Evolutionary conservation across 2,329 filamentous ascomycete genomes (phyloP), one percentile per base, ranked within the genome.

Genomic region (Podosphaera aphanis): DNA sequence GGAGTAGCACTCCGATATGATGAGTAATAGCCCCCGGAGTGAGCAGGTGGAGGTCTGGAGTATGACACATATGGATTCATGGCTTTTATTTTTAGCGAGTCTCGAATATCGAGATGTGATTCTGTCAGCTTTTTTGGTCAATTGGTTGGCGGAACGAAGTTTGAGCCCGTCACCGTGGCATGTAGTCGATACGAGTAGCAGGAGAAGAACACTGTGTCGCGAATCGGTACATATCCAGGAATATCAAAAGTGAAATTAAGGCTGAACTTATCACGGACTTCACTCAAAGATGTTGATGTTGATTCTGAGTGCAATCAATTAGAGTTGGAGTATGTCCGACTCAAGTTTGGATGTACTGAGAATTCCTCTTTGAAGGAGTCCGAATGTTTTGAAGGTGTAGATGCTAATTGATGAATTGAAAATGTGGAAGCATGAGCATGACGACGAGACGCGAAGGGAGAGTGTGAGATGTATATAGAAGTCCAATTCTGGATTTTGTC

Each of bases 161-260:
- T 13, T 13, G 47, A 57, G 57, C 49, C 53, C 51, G 57, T 60
- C 57, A 60, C 55, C 57, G 53, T 56, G 57, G 57, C 57, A 58
- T 60, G 56, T 58, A 58, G 52, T 59, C 57, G 57, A 56, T 56
- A 57, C 54, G 55, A 56, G 56, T 57, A 53, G 57, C 57, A 53
- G 55, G 55, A 55, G 55, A 53, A 54, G 52, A 55, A 54, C 56
- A 53, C 56, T 52, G 49, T 55, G 56, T 58, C 53, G 54, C 56
- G 58, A 55, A 57, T 55, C 56, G 55, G 56, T 55, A 59, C 57
- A 59, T 59, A 53, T 59, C 57, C 56, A 58, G 55, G 54, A 55
- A 52, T 53, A 49, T 54, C 4, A n/a, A 33, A n/a, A 33, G 10
- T 4, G 10, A 33, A 33, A 7, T 33, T 33, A 7, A 3, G 11